Evolutionary conservation across 179 eudicot species (phyloP).

Genomic region (Amaranthus tricolor): DNA sequence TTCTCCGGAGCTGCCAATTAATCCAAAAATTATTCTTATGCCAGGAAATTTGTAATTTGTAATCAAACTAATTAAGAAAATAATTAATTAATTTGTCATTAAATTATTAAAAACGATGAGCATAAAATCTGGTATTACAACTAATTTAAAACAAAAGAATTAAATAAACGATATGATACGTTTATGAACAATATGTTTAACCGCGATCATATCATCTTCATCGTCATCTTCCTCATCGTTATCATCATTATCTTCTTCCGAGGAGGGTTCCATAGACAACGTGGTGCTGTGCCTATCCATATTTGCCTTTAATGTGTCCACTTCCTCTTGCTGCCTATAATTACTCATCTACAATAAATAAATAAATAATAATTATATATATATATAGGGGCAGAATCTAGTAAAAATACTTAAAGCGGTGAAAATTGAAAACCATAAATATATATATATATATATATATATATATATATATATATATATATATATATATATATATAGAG

Average conservation of each 20-base stretch:
- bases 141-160: not conserved
- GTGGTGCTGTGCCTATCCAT: constrained; percentile 39
- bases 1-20: constrained; percentile 68
- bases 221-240: constrained; percentile 47
- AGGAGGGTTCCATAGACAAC: constrained; percentile 39
- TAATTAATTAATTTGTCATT: not conserved
- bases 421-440: not conserved
- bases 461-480: not conserved
- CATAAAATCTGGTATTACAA: not conserved
- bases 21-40: not conserved
- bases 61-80: not conserved
- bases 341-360: not conserved
- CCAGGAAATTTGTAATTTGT: not conserved
- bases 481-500: no score
- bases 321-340: constrained; percentile 31
- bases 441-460: not conserved
- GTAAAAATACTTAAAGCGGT: not conserved
- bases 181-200: constrained; percentile 54
- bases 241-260: constrained; percentile 54
- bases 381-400: not conserved
- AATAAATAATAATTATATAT: not conserved
- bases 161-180: constrained; percentile 28
- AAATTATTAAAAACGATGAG: not conserved
- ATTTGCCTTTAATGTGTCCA: constrained; percentile 12
- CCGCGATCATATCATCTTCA: constrained; percentile 29